Evolutionary conservation across 2,329 filamentous ascomycete species (phyloP).

Genomic region (Exophiala phaeomuriformis): DNA sequence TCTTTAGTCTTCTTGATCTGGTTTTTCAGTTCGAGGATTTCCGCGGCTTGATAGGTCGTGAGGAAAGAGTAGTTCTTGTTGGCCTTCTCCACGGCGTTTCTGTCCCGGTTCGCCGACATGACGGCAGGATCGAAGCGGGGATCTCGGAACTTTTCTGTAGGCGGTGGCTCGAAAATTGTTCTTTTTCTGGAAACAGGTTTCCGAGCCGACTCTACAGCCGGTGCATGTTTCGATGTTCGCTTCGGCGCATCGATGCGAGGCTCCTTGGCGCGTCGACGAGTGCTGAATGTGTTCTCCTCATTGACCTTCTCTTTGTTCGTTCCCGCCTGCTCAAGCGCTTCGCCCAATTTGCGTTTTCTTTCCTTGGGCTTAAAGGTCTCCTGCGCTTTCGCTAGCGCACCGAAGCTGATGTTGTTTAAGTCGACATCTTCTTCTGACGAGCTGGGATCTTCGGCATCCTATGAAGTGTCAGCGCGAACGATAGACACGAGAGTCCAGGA

Average conservation of each 20-base stretch:
- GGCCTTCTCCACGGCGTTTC: slow-evolving; percentile 45
- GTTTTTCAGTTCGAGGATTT: slow-evolving; percentile 66
- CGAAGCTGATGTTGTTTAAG: slow-evolving; percentile 68
- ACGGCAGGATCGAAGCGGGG: slow-evolving; percentile 74
- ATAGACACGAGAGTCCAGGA: not conserved
- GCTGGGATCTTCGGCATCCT: slow-evolving; percentile 32
- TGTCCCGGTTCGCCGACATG: slow-evolving; percentile 32
- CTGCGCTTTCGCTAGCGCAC: slow-evolving; percentile 81
- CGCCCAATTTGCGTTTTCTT: slow-evolving; percentile 27
- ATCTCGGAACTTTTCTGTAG: slow-evolving; percentile 62
- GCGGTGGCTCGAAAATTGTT: slow-evolving; percentile 55
- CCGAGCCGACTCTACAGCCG: slow-evolving; percentile 73
- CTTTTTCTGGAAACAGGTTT: slow-evolving; percentile 74
- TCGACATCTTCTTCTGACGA: slow-evolving; percentile 36
- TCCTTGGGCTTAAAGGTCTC: slow-evolving; percentile 51
- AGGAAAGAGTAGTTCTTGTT: slow-evolving; percentile 79
- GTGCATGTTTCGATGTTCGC: slow-evolving; percentile 78
- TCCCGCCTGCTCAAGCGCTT: slow-evolving; percentile 23
- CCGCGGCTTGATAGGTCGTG: slow-evolving; percentile 74
- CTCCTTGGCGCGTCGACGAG: slow-evolving; percentile 36
- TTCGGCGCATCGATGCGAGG: slow-evolving; percentile 30
- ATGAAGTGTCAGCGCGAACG: not conserved
- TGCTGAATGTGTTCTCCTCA: slow-evolving; percentile 28
- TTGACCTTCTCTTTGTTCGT: slow-evolving; percentile 23
- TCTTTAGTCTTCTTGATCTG: slow-evolving; percentile 63